phyloP scores from a whole-genome alignment of 2,329 filamentous ascomycete species.

The Phyllosticta paracitricarpa region DNA sequence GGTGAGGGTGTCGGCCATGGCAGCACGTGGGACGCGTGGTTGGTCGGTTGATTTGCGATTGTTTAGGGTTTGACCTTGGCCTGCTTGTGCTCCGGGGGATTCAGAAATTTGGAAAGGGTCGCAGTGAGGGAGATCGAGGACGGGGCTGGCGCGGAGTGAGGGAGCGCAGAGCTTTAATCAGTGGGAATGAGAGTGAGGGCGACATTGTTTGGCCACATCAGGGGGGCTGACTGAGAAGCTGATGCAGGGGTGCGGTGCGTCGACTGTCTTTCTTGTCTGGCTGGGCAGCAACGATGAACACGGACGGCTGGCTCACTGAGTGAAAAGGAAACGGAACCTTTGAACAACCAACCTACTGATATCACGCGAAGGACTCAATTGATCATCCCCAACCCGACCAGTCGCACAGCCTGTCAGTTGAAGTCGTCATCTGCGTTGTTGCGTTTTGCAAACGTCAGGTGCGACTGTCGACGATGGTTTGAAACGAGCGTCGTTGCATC shows the following conservation, averaged over 20 bases:
- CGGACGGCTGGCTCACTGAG: background rate
- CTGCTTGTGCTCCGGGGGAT: background rate
- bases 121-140: background rate
- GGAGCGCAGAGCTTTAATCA: background rate
- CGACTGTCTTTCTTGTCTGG: background rate
- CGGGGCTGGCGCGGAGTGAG: background rate
- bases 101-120: background rate
- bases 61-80: background rate
- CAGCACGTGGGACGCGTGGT: constrained; percentile 7
- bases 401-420: background rate
- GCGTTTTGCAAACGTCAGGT: background rate
- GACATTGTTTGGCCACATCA: background rate
- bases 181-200: background rate
- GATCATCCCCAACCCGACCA: background rate
- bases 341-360: background rate
- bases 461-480: background rate
- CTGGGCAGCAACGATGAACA: background rate
- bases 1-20: constrained; percentile 8
- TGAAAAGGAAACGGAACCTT: background rate
- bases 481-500: background rate
- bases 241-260: background rate
- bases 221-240: background rate
- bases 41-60: background rate
- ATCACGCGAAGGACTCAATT: background rate
- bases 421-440: background rate